These are phyloP conservation scores for Venturia oleaginea DNA, from an alignment of 2,329 filamentous ascomycete genomes.

Conservation along the genomic window DNA sequence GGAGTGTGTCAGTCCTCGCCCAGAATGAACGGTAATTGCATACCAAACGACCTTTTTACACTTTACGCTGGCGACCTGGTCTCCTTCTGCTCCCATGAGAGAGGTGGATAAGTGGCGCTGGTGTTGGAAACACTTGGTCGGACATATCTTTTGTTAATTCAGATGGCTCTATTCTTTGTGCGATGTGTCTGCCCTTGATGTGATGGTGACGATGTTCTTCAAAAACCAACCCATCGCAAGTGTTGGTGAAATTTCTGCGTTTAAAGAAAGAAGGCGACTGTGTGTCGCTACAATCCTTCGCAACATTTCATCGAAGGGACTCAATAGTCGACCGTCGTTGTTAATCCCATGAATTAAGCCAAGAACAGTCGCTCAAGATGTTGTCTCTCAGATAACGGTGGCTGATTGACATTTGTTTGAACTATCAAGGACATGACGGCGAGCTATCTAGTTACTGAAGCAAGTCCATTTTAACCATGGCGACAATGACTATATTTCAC, in stretches of 20 bases:
- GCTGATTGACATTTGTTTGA: too few species aligned
- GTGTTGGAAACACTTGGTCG: conserved; percentile 4
- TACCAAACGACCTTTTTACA: conserved; percentile 2
- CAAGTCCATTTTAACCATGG: too few species aligned
- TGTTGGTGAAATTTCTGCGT: neutral
- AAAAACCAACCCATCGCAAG: too few species aligned
- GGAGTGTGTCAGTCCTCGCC: neutral
- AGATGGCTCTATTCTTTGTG: neutral
- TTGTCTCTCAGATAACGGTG: too few species aligned
- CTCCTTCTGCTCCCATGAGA: conserved; percentile 7
- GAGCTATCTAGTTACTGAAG: too few species aligned
- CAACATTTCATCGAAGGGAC: too few species aligned
- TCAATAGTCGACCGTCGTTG: too few species aligned
- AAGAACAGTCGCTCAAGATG: too few species aligned
- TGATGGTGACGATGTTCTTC: neutral
- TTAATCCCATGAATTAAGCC: too few species aligned
- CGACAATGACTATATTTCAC: too few species aligned
- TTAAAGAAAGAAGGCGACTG: neutral
- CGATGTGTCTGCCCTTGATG: neutral
- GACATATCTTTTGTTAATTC: neutral
- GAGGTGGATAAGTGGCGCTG: conserved; percentile 7
- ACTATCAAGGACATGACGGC: too few species aligned
- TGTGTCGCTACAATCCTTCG: neutral
- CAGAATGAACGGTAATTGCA: neutral
- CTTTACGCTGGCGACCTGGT: conserved; percentile 8